A percentile compares a stretch with the other conserved stretches of the same genome.
Conservation (phyloP, 495 filamentous ascomycete genomes). For the Neurospora sp. region DNA sequence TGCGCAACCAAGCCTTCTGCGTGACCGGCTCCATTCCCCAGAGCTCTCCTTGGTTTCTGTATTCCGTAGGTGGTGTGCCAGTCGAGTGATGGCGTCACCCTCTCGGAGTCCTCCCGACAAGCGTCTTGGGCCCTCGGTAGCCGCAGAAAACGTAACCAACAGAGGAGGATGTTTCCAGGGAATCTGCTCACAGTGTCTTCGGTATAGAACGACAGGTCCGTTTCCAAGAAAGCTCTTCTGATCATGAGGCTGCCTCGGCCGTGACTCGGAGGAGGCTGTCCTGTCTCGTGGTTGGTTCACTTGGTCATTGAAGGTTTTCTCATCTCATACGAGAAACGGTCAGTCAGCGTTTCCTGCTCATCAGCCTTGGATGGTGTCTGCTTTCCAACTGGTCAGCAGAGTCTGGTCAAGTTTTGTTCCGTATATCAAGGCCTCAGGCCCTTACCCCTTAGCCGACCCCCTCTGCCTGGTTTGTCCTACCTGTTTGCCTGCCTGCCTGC, state of each 20-base stretch:
- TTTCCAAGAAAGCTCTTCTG: background rate
- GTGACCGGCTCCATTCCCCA: background rate
- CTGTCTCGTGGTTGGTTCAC: background rate
- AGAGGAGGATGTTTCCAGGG: background rate
- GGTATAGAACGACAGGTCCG: background rate
- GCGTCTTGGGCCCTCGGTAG: background rate
- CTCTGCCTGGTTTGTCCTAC: background rate
- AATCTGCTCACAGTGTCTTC: background rate
- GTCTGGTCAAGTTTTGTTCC: background rate
- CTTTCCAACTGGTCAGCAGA: background rate
- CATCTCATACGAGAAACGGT: background rate
- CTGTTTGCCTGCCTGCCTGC: background rate
- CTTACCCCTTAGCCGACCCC: background rate
- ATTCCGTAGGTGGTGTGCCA: background rate
- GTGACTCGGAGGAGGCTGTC: background rate
- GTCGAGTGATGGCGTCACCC: background rate
- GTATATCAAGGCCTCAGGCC: background rate
- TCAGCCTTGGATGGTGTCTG: background rate
- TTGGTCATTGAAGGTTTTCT: background rate
- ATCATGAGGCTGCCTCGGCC: background rate
- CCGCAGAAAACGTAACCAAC: background rate
- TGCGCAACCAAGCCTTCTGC: background rate
- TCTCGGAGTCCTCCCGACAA: background rate
- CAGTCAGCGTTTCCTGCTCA: background rate
- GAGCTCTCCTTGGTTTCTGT: background rate